A percentile compares a stretch with the other conserved stretches of the same genome.
These are phyloP conservation scores for Quercus variabilis DNA, from an alignment of 306 rosid genomes.

Conservation along the genomic window DNA sequence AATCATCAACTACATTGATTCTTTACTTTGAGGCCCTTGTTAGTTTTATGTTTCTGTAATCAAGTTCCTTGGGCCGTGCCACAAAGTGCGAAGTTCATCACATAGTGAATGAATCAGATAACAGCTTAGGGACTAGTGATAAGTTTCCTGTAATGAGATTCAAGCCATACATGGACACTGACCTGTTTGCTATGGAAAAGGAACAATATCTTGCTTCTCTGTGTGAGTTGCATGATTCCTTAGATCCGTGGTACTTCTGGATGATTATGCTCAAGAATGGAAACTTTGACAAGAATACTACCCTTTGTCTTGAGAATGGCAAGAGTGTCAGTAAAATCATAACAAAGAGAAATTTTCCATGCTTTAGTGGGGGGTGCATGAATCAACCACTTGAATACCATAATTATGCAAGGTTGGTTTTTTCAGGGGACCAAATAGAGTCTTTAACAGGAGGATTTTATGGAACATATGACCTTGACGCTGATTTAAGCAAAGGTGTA, in stretches of 20 bases:
- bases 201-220: slow-evolving; percentile 46
- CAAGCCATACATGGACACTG: slow-evolving; percentile 30
- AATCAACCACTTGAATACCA: slow-evolving; percentile 55
- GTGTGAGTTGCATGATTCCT: slow-evolving; percentile 34
- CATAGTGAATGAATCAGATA: slow-evolving; percentile 38
- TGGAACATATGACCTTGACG: slow-evolving; percentile 59
- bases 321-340: slow-evolving; percentile 24
- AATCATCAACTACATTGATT: not conserved
- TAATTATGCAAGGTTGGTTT: slow-evolving; percentile 33
- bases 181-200: slow-evolving; percentile 44
- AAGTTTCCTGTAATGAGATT: slow-evolving; percentile 28
- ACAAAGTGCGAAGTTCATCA: slow-evolving; percentile 25
- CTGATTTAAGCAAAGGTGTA: slow-evolving; percentile 30
- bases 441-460: slow-evolving; percentile 42
- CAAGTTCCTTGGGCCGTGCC: slow-evolving; percentile 3
- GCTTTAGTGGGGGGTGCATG: slow-evolving; percentile 64
- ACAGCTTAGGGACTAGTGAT: slow-evolving; percentile 34
- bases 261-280: slow-evolving; percentile 61
- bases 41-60: not conserved
- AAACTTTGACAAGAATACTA: slow-evolving; percentile 50
- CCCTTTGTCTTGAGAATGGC: slow-evolving; percentile 58
- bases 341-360: slow-evolving; percentile 43
- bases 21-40: not conserved
- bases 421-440: not conserved
- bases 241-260: slow-evolving; percentile 54